Percentiles rank a stretch among this genome's conserved stretches.
phyloP scores from a whole-genome alignment of 176 grass and related monocot genomes.

The Avena eriantha region DNA sequence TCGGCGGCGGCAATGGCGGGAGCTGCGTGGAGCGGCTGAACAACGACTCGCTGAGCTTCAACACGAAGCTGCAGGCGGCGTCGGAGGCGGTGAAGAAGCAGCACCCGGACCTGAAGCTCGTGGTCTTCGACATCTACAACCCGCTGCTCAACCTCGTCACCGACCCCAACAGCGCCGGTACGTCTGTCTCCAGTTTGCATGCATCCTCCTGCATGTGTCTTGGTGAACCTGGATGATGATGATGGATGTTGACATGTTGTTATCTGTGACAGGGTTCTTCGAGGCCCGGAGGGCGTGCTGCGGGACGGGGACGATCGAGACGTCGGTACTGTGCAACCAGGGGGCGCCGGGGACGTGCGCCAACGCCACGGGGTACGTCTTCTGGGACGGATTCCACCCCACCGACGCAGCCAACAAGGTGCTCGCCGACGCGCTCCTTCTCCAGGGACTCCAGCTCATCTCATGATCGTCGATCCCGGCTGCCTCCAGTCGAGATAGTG shows the following conservation, averaged over 20 bases:
- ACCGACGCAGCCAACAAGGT: conserved; percentile 91
- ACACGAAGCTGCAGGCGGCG: conserved; percentile 64
- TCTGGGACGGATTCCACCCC: conserved; percentile 98
- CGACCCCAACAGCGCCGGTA: conserved; percentile 70
- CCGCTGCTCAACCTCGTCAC: conserved; percentile 75
- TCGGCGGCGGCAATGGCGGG: conserved; percentile 41
- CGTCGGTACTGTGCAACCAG: conserved; percentile 79
- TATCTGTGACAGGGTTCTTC: conserved; percentile 56
- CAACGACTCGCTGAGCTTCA: conserved; percentile 71
- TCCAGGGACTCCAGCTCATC: conserved; percentile 86
- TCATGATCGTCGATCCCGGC: neutral
- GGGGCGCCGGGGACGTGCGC: conserved; percentile 70
- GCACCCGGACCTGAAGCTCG: conserved; percentile 75
- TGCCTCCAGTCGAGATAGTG: too few relatives aligned
- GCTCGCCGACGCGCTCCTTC: conserved; percentile 67
- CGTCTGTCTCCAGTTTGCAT: neutral
- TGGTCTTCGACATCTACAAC: conserved; percentile 89
- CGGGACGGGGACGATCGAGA: conserved; percentile 93
- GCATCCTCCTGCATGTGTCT: neutral
- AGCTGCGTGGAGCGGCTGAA: conserved; percentile 77
- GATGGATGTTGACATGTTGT: neutral
- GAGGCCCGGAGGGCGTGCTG: conserved; percentile 79
- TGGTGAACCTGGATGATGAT: neutral
- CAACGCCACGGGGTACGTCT: conserved; percentile 88
- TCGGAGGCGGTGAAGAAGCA: conserved; percentile 51